phyloP scores from a whole-genome alignment of 208 protist genomes.

The Leishmania martiniquensis region DNA sequence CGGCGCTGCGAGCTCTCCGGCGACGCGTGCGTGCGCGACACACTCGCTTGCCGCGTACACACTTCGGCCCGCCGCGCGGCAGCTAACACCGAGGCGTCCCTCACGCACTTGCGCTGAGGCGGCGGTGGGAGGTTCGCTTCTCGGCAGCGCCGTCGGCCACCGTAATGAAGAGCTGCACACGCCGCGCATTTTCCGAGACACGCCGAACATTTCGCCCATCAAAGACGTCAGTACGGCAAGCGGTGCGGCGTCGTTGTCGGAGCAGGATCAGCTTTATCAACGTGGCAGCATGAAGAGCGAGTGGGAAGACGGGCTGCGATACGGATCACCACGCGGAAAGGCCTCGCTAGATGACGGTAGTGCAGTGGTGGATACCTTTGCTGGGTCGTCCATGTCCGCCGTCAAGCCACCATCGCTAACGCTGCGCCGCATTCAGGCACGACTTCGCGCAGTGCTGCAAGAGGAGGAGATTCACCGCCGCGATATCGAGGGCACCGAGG shows the following conservation, averaged over 20 bases:
- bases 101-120: not conserved
- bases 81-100: not conserved
- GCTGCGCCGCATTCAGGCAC: constrained; percentile 39
- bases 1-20: not conserved
- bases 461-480: constrained; percentile 73
- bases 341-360: not conserved
- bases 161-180: constrained; percentile 9
- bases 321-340: constrained; percentile 1
- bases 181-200: constrained; percentile 18
- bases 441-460: constrained; percentile 42
- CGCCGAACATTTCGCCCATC: constrained; percentile 46
- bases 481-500: constrained; percentile 71
- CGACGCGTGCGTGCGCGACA: not conserved
- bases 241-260: constrained; percentile 16
- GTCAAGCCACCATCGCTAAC: constrained; percentile 12
- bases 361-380: not conserved
- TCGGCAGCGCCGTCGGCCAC: constrained; percentile 11
- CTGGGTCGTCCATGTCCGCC: not conserved
- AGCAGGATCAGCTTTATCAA: constrained; percentile 17
- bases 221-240: constrained; percentile 27
- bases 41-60: constrained; percentile 19
- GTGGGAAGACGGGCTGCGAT: constrained; percentile 2
- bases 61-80: constrained; percentile 1
- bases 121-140: constrained; percentile 17
- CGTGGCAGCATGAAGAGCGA: not conserved